A percentile compares a stretch with the other conserved stretches of the same genome.
These are phyloP conservation scores for Heritiera fomes DNA, from an alignment of 345 rosid genomes.

Conservation along the genomic window DNA sequence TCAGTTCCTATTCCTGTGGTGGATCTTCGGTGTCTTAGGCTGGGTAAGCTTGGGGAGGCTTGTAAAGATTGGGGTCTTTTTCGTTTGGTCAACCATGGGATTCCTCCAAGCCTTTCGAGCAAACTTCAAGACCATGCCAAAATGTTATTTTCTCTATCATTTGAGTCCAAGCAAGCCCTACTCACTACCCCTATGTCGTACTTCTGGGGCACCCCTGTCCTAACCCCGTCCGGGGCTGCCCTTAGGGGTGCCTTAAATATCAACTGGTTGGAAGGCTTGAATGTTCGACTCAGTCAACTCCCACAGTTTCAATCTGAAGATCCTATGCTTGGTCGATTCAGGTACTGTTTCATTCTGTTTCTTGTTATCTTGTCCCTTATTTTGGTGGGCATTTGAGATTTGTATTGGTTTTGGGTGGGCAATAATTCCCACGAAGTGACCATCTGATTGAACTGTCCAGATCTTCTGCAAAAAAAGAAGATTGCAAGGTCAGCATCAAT, in stretches of 20 bases:
- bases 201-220: conserved; percentile 78
- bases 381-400: conserved; percentile 11
- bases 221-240: conserved; percentile 61
- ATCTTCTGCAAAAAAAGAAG: neutral
- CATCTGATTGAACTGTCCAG: conserved; percentile 12
- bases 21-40: conserved; percentile 41
- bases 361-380: neutral
- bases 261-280: conserved; percentile 71
- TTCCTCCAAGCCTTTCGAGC: conserved; percentile 43
- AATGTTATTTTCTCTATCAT: conserved; percentile 48
- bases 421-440: conserved; percentile 11
- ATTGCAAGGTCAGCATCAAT: conserved; percentile 16
- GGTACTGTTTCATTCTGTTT: conserved; percentile 34
- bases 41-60: conserved; percentile 49
- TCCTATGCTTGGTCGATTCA: conserved; percentile 51
- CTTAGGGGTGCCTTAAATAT: conserved; percentile 36
- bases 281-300: conserved; percentile 54
- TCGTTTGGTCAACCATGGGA: conserved; percentile 67
- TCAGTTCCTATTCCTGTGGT: conserved; percentile 46
- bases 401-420: conserved; percentile 18
- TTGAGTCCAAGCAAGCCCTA: conserved; percentile 43
- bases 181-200: conserved; percentile 53
- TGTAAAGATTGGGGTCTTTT: conserved; percentile 71
- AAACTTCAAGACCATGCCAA: conserved; percentile 44
- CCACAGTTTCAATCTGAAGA: conserved; percentile 31